phyloP scores from a whole-genome alignment of 768 basidiomycete species.

The Rhizopogon vinicolor region DNA sequence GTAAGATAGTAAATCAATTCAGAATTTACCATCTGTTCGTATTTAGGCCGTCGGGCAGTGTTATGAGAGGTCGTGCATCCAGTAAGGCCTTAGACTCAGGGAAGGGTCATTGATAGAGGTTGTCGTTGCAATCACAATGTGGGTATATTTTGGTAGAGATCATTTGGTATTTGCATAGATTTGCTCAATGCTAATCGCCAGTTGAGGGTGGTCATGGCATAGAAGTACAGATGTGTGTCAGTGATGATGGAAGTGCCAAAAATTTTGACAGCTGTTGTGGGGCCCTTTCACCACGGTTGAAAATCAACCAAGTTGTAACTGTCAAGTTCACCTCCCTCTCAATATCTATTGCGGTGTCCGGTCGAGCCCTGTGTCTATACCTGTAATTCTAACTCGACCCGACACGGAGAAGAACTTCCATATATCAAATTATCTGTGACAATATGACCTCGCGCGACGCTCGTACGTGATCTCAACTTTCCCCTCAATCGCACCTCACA shows the following conservation, averaged over 20 bases:
- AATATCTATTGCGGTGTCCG: not conserved
- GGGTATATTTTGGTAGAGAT: no score
- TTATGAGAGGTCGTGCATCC: no score
- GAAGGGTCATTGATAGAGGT: no score
- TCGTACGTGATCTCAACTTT: not conserved
- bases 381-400: not conserved
- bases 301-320: not conserved
- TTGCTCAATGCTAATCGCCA: no score
- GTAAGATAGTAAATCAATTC: no score
- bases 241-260: not conserved
- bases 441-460: not conserved
- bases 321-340: not conserved
- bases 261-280: not conserved
- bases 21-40: no score
- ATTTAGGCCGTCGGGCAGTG: no score
- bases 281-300: not conserved
- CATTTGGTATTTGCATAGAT: no score
- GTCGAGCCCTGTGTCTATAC: not conserved
- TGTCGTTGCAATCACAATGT: no score
- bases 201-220: no score
- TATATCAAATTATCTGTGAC: not conserved
- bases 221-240: conserved; percentile 21
- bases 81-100: no score
- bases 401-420: no score
- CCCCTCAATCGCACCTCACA: not conserved